Percentiles rank a stretch among this genome's conserved stretches.
These are phyloP conservation scores for Salinomyces thailandicus DNA, from an alignment of 2,329 filamentous ascomycete species.

Conservation along the genomic window DNA sequence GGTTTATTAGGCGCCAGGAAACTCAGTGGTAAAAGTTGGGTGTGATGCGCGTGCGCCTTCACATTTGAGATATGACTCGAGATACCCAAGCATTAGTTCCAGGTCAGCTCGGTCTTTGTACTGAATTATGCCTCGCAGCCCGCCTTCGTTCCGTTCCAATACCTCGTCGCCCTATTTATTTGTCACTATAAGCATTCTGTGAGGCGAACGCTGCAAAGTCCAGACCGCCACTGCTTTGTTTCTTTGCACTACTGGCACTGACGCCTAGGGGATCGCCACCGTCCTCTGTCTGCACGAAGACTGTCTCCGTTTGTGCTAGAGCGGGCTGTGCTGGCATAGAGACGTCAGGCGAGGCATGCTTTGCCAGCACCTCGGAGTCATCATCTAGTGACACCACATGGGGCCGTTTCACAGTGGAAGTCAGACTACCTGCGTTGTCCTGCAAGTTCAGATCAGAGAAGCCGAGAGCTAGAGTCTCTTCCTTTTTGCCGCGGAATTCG, in stretches of 20 bases:
- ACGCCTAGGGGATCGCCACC: constrained; percentile 32
- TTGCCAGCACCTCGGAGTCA: constrained; percentile 5
- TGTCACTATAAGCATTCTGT: constrained; percentile 12
- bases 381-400: constrained; percentile 6
- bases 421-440: neutral
- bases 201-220: constrained; percentile 14
- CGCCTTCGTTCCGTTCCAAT: no score
- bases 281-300: constrained; percentile 20
- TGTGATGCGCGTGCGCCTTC: constrained; percentile 1
- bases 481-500: neutral
- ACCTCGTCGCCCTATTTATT: no score
- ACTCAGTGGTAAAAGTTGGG: constrained; percentile 6
- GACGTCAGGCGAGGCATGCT: constrained; percentile 2
- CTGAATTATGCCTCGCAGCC: no score
- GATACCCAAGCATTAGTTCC: no score
- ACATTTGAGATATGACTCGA: neutral
- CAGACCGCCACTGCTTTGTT: constrained; percentile 3
- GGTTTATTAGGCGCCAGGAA: neutral
- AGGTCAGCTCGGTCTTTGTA: no score
- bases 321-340: neutral
- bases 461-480: neutral
- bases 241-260: neutral
- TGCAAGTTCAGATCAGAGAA: neutral
- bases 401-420: constrained; percentile 2
- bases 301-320: no score